Conservation (phyloP, 2,329 filamentous ascomycete species). For the Colletotrichum ledebouriae region DNA sequence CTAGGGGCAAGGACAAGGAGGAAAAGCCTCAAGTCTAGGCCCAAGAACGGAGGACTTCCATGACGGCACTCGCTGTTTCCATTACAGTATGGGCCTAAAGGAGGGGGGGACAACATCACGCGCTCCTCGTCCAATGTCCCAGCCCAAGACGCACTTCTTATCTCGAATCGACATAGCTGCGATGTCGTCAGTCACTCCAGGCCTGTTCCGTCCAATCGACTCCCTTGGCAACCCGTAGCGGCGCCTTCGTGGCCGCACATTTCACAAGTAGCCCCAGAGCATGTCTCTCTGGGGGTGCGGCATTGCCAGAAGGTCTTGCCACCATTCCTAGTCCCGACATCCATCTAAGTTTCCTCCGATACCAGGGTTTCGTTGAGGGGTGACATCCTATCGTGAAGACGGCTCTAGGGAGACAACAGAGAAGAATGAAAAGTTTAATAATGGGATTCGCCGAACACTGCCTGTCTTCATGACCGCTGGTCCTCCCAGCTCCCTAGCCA, state of each 20-base stretch:
- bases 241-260: conserved; percentile 4
- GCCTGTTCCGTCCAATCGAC: conserved; percentile 38
- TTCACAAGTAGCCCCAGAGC: conserved; percentile 12
- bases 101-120: conserved; percentile 23
- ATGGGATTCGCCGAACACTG: conserved; percentile 5
- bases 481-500: conserved; percentile 79
- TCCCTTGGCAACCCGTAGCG: conserved; percentile 11
- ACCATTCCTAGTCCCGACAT: conserved; percentile 1
- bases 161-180: conserved; percentile 42
- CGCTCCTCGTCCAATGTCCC: conserved; percentile 15
- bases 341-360: not conserved
- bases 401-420: not conserved
- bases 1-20: not conserved
- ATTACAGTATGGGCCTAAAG: conserved; percentile 36
- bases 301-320: conserved; percentile 29
- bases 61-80: conserved; percentile 38
- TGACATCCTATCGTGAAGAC: conserved; percentile 5
- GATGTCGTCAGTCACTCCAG: conserved; percentile 42
- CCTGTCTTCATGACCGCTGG: conserved; percentile 53
- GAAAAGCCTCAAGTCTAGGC: not conserved
- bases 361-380: conserved; percentile 7
- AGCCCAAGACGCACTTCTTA: conserved; percentile 33
- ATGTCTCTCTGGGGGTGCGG: conserved; percentile 17
- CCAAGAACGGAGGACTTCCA: conserved; percentile 15
- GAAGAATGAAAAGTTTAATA: conserved; percentile 1